Evolutionary conservation across 202 grass and related monocot genomes (phyloP), one percentile per base, ranked within the genome.

Genomic region (Schoenoplectus triqueter): DNA sequence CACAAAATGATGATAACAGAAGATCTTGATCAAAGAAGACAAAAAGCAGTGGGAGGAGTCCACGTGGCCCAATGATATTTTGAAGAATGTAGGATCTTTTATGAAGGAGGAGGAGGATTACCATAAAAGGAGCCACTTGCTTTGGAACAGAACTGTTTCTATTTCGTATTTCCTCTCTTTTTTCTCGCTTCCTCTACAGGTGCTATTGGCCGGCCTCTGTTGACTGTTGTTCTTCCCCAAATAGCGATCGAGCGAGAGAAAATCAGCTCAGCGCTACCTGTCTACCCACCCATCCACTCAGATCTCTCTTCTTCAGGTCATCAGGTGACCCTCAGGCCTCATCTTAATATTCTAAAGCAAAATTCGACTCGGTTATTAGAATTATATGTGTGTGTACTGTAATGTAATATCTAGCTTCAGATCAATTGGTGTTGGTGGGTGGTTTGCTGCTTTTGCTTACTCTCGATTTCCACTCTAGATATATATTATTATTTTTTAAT

Each of bases 261-360:
- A 31, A 31, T 31, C 31, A 31, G 31, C 31, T 31, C 31, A 31
- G 31, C 31, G 31, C 31, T 31, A 31, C 31, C 31, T 31, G 31
- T 31, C 31, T 31, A 31, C 31, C 31, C 31, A 31, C 31, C 31
- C 31, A 31, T 31, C 31, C 31, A 31, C 31, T 31, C 31, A 31
- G 31, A 31, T 31, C 31, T 31, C 31, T 31, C 31, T 31, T 31
- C 31, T 31, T 41, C 74, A 59, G 31, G 31, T 78, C 22, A 17
- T 78, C 46, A 78, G 74, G 74, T 78, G 22, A 56, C 13, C 14
- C 11, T 59, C 14, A 77, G 7, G n/a, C n/a, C n/a, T n/a, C n/a
- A n/a, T n/a, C 1, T 55, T 40, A 56, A 56, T 77, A 78, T n/a
- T 78, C n/a, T 60, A 78, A 41, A 31, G 31, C 31, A 31, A 31